phyloP scores from a whole-genome alignment of 305 asterid genomes.

The Coffea humblotiana region DNA sequence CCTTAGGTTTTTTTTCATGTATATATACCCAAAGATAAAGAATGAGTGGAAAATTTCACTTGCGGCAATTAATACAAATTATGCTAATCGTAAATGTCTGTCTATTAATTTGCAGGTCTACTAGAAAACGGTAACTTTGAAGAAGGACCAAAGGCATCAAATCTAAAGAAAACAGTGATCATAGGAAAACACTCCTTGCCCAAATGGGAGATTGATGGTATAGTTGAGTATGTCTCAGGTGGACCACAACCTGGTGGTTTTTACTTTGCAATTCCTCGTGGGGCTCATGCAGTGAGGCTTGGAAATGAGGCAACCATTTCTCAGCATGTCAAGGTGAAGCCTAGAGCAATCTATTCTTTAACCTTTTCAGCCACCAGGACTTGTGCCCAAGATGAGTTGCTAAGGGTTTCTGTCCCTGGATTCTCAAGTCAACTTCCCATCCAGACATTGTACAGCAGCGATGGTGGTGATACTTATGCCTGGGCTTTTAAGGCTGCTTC shows the following conservation, averaged over 20 bases:
- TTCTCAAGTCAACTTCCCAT: slow-evolving; percentile 58
- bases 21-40: background rate
- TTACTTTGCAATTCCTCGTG: slow-evolving; percentile 61
- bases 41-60: background rate
- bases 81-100: background rate
- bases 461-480: slow-evolving; percentile 80
- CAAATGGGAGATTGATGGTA: slow-evolving; percentile 61
- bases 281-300: slow-evolving; percentile 63
- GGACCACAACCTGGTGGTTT: slow-evolving; percentile 83
- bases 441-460: slow-evolving; percentile 66
- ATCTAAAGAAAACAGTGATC: slow-evolving; percentile 55
- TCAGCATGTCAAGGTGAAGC: slow-evolving; percentile 46
- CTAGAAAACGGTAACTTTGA: slow-evolving; percentile 76
- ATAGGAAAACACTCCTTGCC: slow-evolving; percentile 66
- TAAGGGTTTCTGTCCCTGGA: slow-evolving; percentile 54
- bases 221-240: slow-evolving; percentile 64
- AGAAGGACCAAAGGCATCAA: slow-evolving; percentile 50
- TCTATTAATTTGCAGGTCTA: slow-evolving; percentile 35
- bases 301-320: slow-evolving; percentile 72
- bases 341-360: slow-evolving; percentile 40
- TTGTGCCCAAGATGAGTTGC: slow-evolving; percentile 75
- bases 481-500: slow-evolving; percentile 62
- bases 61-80: background rate
- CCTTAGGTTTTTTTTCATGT: too few relatives aligned
- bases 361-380: slow-evolving; percentile 78